These are phyloP conservation scores for Allium sativum DNA, from an alignment of 106 monocot genomes.

Conservation along the genomic window DNA sequence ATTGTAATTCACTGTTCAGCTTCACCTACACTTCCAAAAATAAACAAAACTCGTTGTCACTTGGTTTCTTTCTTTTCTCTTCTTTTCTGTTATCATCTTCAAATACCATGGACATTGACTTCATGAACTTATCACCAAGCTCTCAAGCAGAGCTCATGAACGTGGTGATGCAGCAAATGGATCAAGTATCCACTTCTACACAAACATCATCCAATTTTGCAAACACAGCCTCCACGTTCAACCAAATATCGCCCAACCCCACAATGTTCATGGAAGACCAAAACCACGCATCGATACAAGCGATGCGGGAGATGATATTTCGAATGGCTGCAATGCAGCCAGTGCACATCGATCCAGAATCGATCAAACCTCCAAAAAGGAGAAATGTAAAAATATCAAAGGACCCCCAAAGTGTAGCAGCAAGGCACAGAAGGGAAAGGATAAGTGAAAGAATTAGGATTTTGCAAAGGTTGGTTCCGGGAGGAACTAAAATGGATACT, in stretches of 20 bases:
- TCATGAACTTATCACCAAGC: neutral
- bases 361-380: constrained; percentile 69
- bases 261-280: neutral
- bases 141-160: constrained; percentile 27
- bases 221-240: neutral
- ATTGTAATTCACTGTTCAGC: neutral
- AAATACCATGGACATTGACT: constrained; percentile 2
- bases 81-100: neutral
- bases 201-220: neutral
- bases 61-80: neutral
- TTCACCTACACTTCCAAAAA: neutral
- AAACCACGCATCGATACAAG: constrained; percentile 20
- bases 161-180: constrained; percentile 24
- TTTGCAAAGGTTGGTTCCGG: constrained; percentile 76
- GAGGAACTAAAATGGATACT: constrained; percentile 93
- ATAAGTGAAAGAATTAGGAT: constrained; percentile 84
- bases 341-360: constrained; percentile 74
- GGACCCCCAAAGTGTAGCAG: constrained; percentile 94
- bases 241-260: neutral
- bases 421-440: constrained; percentile 68
- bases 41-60: neutral
- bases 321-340: constrained; percentile 93
- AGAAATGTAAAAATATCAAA: constrained; percentile 78
- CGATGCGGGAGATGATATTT: constrained; percentile 92
- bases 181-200: constrained; percentile 3